A percentile compares a stretch with the other conserved stretches of the same genome.
Evolutionary conservation across 2,329 filamentous ascomycete species (phyloP).

Genomic region (Chaetomium sp.): DNA sequence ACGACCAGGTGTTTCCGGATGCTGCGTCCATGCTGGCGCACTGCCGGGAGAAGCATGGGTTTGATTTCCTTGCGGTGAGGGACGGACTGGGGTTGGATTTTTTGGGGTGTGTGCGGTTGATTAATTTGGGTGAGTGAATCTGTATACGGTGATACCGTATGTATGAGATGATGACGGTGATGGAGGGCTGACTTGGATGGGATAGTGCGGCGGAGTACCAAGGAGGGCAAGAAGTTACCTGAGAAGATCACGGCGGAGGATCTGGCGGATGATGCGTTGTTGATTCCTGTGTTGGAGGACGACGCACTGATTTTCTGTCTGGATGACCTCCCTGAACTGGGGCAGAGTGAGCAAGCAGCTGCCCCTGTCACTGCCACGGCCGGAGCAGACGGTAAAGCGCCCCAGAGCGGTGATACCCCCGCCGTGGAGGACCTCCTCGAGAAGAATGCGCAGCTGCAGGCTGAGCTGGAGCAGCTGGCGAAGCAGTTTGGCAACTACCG

Average conservation of each 20-base stretch:
- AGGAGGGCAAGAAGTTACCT: slow-evolving; percentile 41
- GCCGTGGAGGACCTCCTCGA: slow-evolving; percentile 28
- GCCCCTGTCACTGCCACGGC: not conserved
- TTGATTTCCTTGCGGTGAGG: slow-evolving; percentile 59
- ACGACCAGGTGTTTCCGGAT: slow-evolving; percentile 58
- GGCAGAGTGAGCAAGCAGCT: slow-evolving; percentile 14
- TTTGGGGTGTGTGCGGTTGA: slow-evolving; percentile 64
- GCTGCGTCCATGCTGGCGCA: slow-evolving; percentile 60
- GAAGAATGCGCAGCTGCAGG: slow-evolving; percentile 51
- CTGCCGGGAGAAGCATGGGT: slow-evolving; percentile 58
- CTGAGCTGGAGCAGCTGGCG: slow-evolving; percentile 52
- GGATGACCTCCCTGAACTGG: slow-evolving; percentile 62
- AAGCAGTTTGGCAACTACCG: slow-evolving; percentile 61
- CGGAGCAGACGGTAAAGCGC: not conserved
- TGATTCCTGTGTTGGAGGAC: slow-evolving; percentile 80
- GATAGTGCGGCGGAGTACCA: slow-evolving; percentile 42
- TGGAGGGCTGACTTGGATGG: not conserved
- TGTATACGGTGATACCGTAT: no score
- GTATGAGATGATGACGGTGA: not conserved
- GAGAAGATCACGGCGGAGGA: slow-evolving; percentile 53
- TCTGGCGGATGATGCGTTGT: slow-evolving; percentile 71
- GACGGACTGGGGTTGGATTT: slow-evolving; percentile 60
- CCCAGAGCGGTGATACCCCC: slow-evolving; percentile 19
- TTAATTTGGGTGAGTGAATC: slow-evolving; percentile 54
- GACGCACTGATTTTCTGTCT: slow-evolving; percentile 84